A percentile compares a stretch with the other conserved stretches of the same genome.
phyloP scores from a whole-genome alignment of 352 stramenopile species.

The Phytophthora ramorum region DNA sequence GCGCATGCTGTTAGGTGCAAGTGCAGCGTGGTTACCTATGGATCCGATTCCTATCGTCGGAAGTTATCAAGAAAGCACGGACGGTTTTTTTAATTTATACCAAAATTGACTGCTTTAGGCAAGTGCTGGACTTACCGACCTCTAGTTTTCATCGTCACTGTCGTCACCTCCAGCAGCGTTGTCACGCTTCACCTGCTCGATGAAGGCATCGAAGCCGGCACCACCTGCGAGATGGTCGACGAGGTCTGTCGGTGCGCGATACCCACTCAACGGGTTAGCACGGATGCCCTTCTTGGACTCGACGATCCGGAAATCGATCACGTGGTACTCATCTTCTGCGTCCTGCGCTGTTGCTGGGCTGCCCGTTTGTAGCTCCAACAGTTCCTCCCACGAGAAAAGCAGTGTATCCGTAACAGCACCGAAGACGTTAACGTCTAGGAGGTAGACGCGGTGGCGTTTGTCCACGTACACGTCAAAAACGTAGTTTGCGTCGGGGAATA shows the following conservation, averaged over 20 bases:
- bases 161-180: constrained; percentile 44
- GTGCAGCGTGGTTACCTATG: constrained; percentile 6
- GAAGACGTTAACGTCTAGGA: constrained; percentile 97
- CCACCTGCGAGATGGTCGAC: constrained; percentile 78
- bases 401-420: constrained; percentile 91
- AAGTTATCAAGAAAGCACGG: constrained; percentile 21
- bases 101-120: constrained; percentile 29
- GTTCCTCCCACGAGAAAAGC: constrained; percentile 94
- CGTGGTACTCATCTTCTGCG: constrained; percentile 53
- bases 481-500: constrained; percentile 83
- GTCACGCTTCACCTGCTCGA: constrained; percentile 85
- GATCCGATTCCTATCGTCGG: constrained; percentile 19
- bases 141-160: constrained; percentile 40
- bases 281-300: constrained; percentile 69
- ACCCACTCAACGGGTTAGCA: constrained; percentile 73
- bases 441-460: constrained; percentile 90
- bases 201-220: constrained; percentile 82
- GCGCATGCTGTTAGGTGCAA: not conserved
- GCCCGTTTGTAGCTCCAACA: constrained; percentile 43
- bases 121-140: constrained; percentile 25
- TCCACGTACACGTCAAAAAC: constrained; percentile 96
- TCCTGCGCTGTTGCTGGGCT: constrained; percentile 19
- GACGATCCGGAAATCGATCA: constrained; percentile 84
- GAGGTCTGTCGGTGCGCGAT: constrained; percentile 87
- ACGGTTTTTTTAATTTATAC: constrained; percentile 45